phyloP scores from a whole-genome alignment of 495 filamentous ascomycete species.

The Cryomyces minteri region DNA sequence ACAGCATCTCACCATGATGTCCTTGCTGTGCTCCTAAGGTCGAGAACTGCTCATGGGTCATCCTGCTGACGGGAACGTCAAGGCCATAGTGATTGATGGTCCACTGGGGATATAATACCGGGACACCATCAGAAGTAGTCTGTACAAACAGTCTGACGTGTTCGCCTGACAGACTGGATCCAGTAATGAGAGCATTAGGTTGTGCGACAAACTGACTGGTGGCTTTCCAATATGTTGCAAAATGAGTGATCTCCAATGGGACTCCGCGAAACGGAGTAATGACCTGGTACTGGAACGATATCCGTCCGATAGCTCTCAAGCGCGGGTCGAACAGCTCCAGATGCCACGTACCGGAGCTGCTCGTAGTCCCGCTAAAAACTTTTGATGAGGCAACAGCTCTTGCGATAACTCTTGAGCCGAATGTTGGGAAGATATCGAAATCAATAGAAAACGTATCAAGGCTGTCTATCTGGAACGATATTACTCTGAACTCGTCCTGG shows the following conservation, averaged over 20 bases:
- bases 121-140: slow-evolving; percentile 67
- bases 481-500: slow-evolving; percentile 78
- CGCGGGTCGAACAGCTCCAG: slow-evolving; percentile 85
- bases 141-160: slow-evolving; percentile 86
- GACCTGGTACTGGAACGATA: slow-evolving; percentile 84
- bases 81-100: slow-evolving; percentile 62
- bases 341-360: slow-evolving; percentile 63
- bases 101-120: slow-evolving; percentile 73
- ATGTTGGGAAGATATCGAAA: slow-evolving; percentile 94
- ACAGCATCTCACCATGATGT: slow-evolving; percentile 24
- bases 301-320: slow-evolving; percentile 82
- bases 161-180: slow-evolving; percentile 84
- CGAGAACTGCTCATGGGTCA: slow-evolving; percentile 58
- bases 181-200: slow-evolving; percentile 74
- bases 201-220: slow-evolving; percentile 77
- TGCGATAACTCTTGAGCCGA: slow-evolving; percentile 91
- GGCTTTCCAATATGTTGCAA: slow-evolving; percentile 98
- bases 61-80: slow-evolving; percentile 55
- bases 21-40: slow-evolving; percentile 37
- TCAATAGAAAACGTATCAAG: slow-evolving; percentile 85
- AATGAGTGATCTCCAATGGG: slow-evolving; percentile 88
- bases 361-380: slow-evolving; percentile 54
- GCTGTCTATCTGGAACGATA: slow-evolving; percentile 92
- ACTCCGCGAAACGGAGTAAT: slow-evolving; percentile 94
- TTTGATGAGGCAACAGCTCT: slow-evolving; percentile 80